Evolutionary conservation across 306 rosid genomes (phyloP).

Genomic region (cucumber (Cucumis sativus)): Cucumber_9930_V3 NC_026657.2:2913001-2913500

Average conservation of each 20-base stretch:
- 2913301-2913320: not conserved
- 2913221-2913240: constrained; percentile 95
- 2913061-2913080: not conserved
- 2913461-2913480: not conserved
- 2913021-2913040: constrained; percentile 82
- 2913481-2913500: not conserved
- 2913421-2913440: not conserved
- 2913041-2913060: constrained; percentile 9
- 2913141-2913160: constrained; percentile 94
- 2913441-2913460: not conserved
- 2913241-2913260: constrained; percentile 37
- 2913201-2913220: constrained; percentile 98
- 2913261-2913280: constrained; percentile 1
- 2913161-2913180: constrained; percentile 96
- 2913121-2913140: constrained; percentile 89
- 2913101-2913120: constrained; percentile 56
- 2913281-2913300: not conserved
- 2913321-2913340: not conserved
- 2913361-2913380: not conserved
- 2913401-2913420: not conserved
- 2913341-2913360: not conserved
- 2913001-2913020: constrained; percentile 97
- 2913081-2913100: not conserved
- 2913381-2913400: not conserved
- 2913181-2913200: constrained; percentile 99